Conservation (phyloP, 306 rosid species). For the Leucaena leucocephala region DNA sequence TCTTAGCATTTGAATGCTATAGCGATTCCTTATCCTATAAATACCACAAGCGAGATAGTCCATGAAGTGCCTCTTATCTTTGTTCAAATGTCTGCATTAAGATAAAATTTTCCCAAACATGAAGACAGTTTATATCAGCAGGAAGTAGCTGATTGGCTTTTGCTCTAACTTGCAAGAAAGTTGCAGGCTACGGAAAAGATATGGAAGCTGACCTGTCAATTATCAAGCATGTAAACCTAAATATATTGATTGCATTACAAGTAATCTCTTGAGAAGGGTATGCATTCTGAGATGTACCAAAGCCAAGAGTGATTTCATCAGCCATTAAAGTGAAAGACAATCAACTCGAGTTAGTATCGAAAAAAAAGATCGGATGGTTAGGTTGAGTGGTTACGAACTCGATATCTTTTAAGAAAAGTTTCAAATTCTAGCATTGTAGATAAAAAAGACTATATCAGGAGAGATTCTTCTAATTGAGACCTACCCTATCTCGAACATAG, state of each 20-base stretch:
- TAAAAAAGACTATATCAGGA: too few species aligned
- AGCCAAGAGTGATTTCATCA: background rate
- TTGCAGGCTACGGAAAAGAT: constrained; percentile 4
- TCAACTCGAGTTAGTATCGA: background rate
- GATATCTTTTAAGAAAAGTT: background rate
- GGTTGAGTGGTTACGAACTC: background rate
- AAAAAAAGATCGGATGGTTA: background rate
- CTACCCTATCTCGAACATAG: background rate
- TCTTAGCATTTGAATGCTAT: constrained; percentile 44
- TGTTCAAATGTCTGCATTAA: constrained; percentile 41
- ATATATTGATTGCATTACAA: constrained; percentile 35
- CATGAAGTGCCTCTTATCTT: constrained; percentile 36
- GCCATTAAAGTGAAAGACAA: constrained; percentile 5
- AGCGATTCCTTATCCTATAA: constrained; percentile 47
- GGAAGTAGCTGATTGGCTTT: background rate
- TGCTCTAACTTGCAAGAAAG: background rate
- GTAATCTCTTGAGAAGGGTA: constrained; percentile 56
- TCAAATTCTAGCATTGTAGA: background rate
- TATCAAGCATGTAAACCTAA: constrained; percentile 63
- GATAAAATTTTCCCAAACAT: constrained; percentile 21
- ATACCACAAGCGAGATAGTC: constrained; percentile 39
- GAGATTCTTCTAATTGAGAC: background rate
- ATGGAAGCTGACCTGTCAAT: constrained; percentile 62
- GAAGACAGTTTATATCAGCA: constrained; percentile 9
- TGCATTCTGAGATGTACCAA: constrained; percentile 52